phyloP scores from a whole-genome alignment of 495 filamentous ascomycete species.

The Penicillium coffeae region DNA sequence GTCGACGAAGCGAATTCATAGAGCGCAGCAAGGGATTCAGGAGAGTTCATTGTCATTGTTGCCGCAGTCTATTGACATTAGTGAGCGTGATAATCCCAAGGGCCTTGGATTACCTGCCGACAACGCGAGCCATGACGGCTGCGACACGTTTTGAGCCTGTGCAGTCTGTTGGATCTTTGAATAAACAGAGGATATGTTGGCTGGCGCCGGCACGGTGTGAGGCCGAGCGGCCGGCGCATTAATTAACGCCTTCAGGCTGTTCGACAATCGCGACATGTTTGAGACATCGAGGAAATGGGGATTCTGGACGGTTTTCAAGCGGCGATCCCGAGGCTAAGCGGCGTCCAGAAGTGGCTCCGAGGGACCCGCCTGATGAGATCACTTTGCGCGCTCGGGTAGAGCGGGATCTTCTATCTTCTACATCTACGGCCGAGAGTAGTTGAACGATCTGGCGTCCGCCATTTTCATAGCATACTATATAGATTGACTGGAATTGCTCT shows the following conservation, averaged over 20 bases:
- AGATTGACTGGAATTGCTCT: too few species aligned
- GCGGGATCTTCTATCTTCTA: too few species aligned
- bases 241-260: conserved; percentile 66
- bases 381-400: too few species aligned
- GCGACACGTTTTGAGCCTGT: conserved; percentile 49
- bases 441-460: too few species aligned
- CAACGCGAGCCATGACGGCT: conserved; percentile 61
- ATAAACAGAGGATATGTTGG: conserved; percentile 57
- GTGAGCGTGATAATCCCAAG: conserved; percentile 1
- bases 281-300: background rate
- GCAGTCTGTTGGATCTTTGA: conserved; percentile 54
- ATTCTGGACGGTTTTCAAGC: background rate
- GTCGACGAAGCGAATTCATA: conserved; percentile 48
- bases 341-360: conserved; percentile 4
- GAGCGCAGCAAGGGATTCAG: conserved; percentile 55
- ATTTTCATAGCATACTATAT: too few species aligned
- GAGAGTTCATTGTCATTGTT: conserved; percentile 74
- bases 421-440: too few species aligned
- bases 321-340: conserved; percentile 4
- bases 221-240: conserved; percentile 63
- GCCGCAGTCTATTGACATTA: conserved; percentile 52
- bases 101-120: conserved; percentile 41
- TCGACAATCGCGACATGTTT: conserved; percentile 65
- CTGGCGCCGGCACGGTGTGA: conserved; percentile 59
- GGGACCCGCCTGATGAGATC: background rate